phyloP scores from a whole-genome alignment of 768 basidiomycete genomes.

The Cyclocybe cylindracea region DNA sequence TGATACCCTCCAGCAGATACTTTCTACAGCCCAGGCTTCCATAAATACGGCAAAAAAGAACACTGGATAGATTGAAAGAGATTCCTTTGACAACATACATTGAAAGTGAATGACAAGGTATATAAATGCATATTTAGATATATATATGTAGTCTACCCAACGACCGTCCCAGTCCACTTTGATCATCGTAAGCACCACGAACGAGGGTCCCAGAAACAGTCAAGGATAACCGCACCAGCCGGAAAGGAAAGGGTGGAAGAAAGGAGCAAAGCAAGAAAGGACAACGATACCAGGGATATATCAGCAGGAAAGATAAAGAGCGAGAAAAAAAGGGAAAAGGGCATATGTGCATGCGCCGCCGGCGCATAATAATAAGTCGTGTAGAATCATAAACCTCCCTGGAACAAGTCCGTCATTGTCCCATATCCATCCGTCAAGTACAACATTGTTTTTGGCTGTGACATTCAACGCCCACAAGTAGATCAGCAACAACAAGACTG shows the following conservation, averaged over 20 bases:
- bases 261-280: not conserved
- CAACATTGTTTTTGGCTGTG: not conserved
- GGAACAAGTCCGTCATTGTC: not conserved
- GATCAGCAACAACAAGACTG: not conserved
- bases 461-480: not conserved
- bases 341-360: not conserved
- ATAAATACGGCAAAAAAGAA: no score
- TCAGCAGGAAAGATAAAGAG: not conserved
- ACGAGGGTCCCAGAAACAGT: no score
- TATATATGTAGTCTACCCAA: no score
- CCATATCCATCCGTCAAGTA: not conserved
- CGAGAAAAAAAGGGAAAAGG: not conserved
- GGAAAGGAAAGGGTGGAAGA: not conserved
- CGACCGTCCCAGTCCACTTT: no score
- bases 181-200: no score
- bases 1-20: no score
- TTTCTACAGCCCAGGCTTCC: no score
- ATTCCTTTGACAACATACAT: no score
- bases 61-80: no score
- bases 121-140: no score
- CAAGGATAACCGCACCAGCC: not conserved
- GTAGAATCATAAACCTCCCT: not conserved
- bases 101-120: no score
- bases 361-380: not conserved
- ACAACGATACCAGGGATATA: slow-evolving; percentile 1